phyloP scores from a whole-genome alignment of 1,284 basidiomycete genomes.

The Ganoderma leucocontextum region DNA sequence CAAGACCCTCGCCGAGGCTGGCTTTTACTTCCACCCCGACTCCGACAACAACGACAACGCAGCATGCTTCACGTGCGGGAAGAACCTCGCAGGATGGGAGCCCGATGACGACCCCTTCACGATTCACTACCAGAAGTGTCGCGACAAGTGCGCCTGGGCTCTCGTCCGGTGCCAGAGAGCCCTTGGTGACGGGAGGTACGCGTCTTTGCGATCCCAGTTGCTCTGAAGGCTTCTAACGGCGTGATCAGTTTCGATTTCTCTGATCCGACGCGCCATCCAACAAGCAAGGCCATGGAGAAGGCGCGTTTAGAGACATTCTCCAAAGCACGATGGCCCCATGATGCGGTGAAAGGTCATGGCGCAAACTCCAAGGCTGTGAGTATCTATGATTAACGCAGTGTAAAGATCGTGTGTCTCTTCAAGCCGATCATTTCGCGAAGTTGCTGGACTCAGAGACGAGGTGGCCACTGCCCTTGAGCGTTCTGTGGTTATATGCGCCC shows the following conservation, averaged over 20 bases:
- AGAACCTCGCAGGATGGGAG: slow-evolving; percentile 83
- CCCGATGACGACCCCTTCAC: slow-evolving; percentile 81
- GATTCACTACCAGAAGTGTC: slow-evolving; percentile 75
- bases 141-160: slow-evolving; percentile 77
- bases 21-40: slow-evolving; percentile 81
- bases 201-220: slow-evolving; percentile 11
- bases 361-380: slow-evolving; percentile 76
- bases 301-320: slow-evolving; percentile 75
- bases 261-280: slow-evolving; percentile 68
- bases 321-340: slow-evolving; percentile 77
- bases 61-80: slow-evolving; percentile 79
- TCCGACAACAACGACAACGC: slow-evolving; percentile 71
- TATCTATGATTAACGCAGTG: slow-evolving; percentile 9
- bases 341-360: slow-evolving; percentile 66
- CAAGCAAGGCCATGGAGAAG: slow-evolving; percentile 70
- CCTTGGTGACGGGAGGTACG: slow-evolving; percentile 66
- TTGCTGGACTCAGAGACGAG: not conserved
- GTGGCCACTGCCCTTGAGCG: not conserved
- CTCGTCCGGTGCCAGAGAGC: slow-evolving; percentile 72
- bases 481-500: not conserved
- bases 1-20: slow-evolving; percentile 76
- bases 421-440: not conserved
- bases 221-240: slow-evolving; percentile 8
- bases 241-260: slow-evolving; percentile 45
- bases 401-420: not conserved